Conservation (phyloP, 1,284 basidiomycete genomes). For the Moniliella sp. region DNA sequence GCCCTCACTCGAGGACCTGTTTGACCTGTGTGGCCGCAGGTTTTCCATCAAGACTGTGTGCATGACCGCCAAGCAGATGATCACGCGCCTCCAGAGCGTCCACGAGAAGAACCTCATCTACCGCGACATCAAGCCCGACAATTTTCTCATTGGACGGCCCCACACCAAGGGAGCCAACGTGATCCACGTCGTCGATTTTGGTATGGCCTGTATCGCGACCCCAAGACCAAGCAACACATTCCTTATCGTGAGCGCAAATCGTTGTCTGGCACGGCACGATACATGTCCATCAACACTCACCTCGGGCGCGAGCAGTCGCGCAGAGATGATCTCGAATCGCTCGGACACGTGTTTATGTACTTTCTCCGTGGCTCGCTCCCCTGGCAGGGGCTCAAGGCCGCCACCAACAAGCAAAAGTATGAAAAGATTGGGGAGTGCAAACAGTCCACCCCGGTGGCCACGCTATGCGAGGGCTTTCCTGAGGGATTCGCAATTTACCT, state of each 20-base stretch:
- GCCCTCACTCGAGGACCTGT: conserved; percentile 2
- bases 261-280: conserved; percentile 5
- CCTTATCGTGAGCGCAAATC: conserved; percentile 3
- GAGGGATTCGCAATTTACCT: conserved; percentile 49
- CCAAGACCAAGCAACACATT: conserved; percentile 4
- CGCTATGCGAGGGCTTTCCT: conserved; percentile 84
- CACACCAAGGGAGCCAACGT: conserved; percentile 1
- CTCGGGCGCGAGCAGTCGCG: conserved; percentile 56
- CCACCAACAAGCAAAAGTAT: conserved; percentile 85
- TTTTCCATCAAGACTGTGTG: conserved; percentile 2
- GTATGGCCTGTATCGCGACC: conserved; percentile 2
- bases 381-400: conserved; percentile 93
- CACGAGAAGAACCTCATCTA: conserved; percentile 2
- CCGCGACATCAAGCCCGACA: conserved; percentile 2
- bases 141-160: conserved; percentile 2
- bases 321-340: conserved; percentile 81
- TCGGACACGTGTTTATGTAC: conserved; percentile 93
- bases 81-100: conserved; percentile 1
- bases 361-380: conserved; percentile 86
- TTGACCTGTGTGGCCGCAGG: conserved; percentile 1
- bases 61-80: conserved; percentile 3
- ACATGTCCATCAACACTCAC: conserved; percentile 6
- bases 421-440: conserved; percentile 99
- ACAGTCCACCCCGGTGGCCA: conserved; percentile 90
- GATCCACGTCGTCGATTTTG: conserved; percentile 1